A percentile compares a stretch with the other conserved stretches of the same genome.
Conservation (phyloP, 495 filamentous ascomycete species). For the Tricharina praecox region DNA sequence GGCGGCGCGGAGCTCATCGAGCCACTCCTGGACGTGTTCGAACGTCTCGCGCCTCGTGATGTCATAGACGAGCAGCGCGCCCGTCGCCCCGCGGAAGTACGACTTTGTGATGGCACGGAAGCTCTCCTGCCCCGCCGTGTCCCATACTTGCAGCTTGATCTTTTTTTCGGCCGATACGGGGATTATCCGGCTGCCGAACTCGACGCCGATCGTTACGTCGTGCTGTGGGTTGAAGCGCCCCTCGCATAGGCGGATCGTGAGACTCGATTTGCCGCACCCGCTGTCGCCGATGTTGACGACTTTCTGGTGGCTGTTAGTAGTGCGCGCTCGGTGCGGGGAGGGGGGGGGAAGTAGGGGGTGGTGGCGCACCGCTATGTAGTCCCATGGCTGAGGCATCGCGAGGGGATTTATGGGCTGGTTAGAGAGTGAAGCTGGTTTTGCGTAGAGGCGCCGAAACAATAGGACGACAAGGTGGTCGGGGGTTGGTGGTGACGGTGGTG, state of each 20-base stretch:
- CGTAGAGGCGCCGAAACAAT: no score
- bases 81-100: constrained; percentile 87
- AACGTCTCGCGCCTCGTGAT: constrained; percentile 78
- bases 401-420: constrained; percentile 15
- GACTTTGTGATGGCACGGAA: constrained; percentile 62
- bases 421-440: no score
- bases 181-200: constrained; percentile 89
- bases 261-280: constrained; percentile 58
- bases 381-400: constrained; percentile 65
- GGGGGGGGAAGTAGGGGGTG: background rate
- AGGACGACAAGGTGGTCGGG: no score
- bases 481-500: no score
- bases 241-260: constrained; percentile 92
- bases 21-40: constrained; percentile 68
- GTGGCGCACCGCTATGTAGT: constrained; percentile 59
- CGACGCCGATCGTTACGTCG: constrained; percentile 95
- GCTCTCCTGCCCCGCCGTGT: constrained; percentile 93
- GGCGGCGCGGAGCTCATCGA: constrained; percentile 78
- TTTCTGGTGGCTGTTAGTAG: constrained; percentile 34
- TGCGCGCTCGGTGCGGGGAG: background rate
- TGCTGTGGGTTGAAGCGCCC: constrained; percentile 83
- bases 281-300: constrained; percentile 94
- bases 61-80: constrained; percentile 88
- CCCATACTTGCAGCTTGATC: constrained; percentile 67
- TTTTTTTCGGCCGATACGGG: constrained; percentile 66